Conservation (phyloP, 148 eudicot genomes). For the Tetragonia tetragonoides region DNA sequence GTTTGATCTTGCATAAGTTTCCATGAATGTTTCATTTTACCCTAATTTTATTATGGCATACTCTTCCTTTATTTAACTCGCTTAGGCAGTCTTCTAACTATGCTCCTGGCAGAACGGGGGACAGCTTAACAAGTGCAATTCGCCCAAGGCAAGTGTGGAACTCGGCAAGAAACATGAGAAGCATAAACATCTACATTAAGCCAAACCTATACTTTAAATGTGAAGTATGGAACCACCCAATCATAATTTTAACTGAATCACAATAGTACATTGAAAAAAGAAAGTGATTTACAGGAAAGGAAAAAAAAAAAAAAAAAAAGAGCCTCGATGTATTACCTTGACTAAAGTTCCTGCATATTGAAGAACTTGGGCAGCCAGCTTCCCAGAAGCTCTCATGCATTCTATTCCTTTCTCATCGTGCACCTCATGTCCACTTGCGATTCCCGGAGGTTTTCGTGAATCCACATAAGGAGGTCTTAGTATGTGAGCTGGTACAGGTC, state of each 20-base stretch:
- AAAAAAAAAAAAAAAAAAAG: conserved; percentile 3
- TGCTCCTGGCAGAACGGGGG: no score
- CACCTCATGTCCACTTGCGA: conserved; percentile 73
- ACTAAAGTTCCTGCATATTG: conserved; percentile 97
- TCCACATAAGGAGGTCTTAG: conserved; percentile 75
- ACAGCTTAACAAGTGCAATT: no score
- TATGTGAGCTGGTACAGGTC: conserved; percentile 79
- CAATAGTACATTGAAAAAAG: not conserved
- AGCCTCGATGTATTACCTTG: conserved; percentile 48
- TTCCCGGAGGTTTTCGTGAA: conserved; percentile 65
- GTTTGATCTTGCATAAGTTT: no score
- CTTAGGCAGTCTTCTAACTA: no score
- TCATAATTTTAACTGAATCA: not conserved
- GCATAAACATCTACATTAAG: no score
- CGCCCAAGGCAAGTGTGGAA: no score
- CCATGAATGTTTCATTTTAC: no score
- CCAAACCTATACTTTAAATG: no score
- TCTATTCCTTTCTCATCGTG: conserved; percentile 80
- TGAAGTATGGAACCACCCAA: not conserved
- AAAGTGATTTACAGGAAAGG: not conserved
- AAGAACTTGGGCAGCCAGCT: conserved; percentile 93
- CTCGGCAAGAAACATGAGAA: no score
- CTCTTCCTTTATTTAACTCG: no score
- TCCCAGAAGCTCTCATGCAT: conserved; percentile 94
- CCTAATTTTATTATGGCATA: no score